Evolutionary conservation across 1,284 basidiomycete species (phyloP), one percentile per base, ranked within the genome.

Genomic region (Pseudozyma sp.): DNA sequence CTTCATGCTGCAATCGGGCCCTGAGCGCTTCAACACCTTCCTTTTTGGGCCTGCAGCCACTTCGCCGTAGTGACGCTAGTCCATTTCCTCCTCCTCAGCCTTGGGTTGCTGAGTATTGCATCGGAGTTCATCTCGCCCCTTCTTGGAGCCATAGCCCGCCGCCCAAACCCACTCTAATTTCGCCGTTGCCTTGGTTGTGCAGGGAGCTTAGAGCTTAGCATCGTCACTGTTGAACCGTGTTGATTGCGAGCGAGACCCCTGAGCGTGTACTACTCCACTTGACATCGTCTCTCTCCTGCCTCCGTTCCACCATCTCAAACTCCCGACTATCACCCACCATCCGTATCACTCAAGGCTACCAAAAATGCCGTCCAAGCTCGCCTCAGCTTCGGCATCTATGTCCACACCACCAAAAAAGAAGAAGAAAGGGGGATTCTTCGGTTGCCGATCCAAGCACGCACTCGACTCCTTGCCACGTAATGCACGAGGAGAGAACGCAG

Each of bases 401-500:
- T 48, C 52, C 47, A 65, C 62, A 4, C 64, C 65, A 19, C 60
- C 60, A 11, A 65, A 65, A 4, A 73, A 61, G 53, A 65, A 69
- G 57, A 73, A 58, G 42, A 64, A 58, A 40, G 60, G 60, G 18
- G 66, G 71, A 45, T 66, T 74, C 62, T 74, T 74, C 47, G 71
- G 75, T 25, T 77, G 75, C 44, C 58, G 68, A 11, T 77, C 75
- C 25, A 67, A 74, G 34, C 50, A 58, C 19, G 75, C 75, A 6
- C 72, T 77, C 49, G 75, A 77, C 40, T 77, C 75, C 3, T 54
- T 77, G 1, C 75, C 75, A 0, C 57, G 75, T 14, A 63, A 70
- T 19, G 68, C 71, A 10, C 54, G 75, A 35, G 75, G 75, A 14
- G 50, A 58, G 39, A 59, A 61, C 5, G 75, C 75, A 0, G 75